Evolutionary conservation across 1,139 yeast species (phyloP), one percentile per base, ranked within the genome.

Genomic region (Protomyces inundatus): DNA sequence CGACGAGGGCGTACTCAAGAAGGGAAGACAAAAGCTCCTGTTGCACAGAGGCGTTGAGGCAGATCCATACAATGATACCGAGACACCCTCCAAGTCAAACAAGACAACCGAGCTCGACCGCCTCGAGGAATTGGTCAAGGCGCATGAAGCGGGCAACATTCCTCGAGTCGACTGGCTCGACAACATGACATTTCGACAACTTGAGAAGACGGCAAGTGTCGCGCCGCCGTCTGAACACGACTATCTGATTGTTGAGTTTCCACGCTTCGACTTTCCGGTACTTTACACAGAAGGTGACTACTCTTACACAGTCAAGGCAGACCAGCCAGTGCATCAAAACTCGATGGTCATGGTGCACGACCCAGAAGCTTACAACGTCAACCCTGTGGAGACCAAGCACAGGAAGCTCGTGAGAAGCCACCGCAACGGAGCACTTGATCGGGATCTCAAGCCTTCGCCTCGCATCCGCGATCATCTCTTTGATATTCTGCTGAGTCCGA

Each of bases 301-400:
- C 67, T 54, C 51, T 53, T 37, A 52, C 62, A 53, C 61, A 65
- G 74, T 68, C 68, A 65, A 3, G 68, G 71, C 68, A 64, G 70
- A 36, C 59, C 70, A 60, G 76, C 76, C 3, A 74, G 75, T 69
- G 81, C 80, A 68, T 16, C 52, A 54, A 30, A 60, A 73, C 46
- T 77, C 81, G 1, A 76, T 82, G 32, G 73, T 81, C 67, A 79
- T 80, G 55, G 79, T 83, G 33, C 83, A 81, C 71, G 90, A 85
- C 72, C 88, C 90, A 0, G 91, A 86, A 67, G 84, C 82, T 69
- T 79, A 78, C 66, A 76, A 79, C 14, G 83, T 81, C 66, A 95
- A 90, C 70, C 97, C 97, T 0, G 86, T 93, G 23, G 98, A 93
- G 72, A 81, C 85, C 67, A 95, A 93, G 73, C 90, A 87, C 72